A percentile compares a stretch with the other conserved stretches of the same genome.
phyloP scores from a whole-genome alignment of 768 basidiomycete species.

The Imleria badia region DNA sequence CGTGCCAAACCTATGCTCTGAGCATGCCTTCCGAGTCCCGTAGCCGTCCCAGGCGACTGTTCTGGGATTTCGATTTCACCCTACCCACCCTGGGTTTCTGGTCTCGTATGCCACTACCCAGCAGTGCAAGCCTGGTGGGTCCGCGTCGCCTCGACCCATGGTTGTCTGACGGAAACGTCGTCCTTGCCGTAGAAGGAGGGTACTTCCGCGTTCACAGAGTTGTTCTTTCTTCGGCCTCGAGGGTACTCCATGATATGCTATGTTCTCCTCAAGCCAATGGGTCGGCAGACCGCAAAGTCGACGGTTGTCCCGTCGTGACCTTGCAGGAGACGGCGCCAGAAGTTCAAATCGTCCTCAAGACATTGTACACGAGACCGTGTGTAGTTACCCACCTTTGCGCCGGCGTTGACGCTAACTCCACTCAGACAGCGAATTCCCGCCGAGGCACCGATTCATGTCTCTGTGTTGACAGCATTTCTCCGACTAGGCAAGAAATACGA shows the following conservation, averaged over 20 bases:
- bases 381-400: conserved; percentile 7
- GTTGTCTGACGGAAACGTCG: conserved; percentile 24
- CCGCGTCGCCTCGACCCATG: conserved; percentile 24
- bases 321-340: conserved; percentile 20
- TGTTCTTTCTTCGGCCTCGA: conserved; percentile 23
- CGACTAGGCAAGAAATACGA: conserved; percentile 26
- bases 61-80: conserved; percentile 19
- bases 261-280: conserved; percentile 7
- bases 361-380: conserved; percentile 23
- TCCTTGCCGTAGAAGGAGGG: conserved; percentile 22
- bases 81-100: conserved; percentile 7
- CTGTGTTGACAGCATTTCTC: conserved; percentile 23
- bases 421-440: conserved; percentile 22
- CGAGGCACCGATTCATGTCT: conserved; percentile 19
- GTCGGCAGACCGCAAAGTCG: conserved; percentile 14
- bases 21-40: conserved; percentile 12
- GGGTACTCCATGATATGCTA: conserved; percentile 22
- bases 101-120: conserved; percentile 24
- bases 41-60: conserved; percentile 11
- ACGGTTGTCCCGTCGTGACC: conserved; percentile 25
- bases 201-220: conserved; percentile 23
- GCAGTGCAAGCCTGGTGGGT: conserved; percentile 9
- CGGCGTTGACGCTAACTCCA: conserved; percentile 2
- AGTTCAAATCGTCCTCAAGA: conserved; percentile 27
- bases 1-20: conserved; percentile 26